Evolutionary conservation across 805 yeast genomes (phyloP), one percentile per base, ranked within the genome.

Genomic region (Spencermartinsiella europaea): DNA sequence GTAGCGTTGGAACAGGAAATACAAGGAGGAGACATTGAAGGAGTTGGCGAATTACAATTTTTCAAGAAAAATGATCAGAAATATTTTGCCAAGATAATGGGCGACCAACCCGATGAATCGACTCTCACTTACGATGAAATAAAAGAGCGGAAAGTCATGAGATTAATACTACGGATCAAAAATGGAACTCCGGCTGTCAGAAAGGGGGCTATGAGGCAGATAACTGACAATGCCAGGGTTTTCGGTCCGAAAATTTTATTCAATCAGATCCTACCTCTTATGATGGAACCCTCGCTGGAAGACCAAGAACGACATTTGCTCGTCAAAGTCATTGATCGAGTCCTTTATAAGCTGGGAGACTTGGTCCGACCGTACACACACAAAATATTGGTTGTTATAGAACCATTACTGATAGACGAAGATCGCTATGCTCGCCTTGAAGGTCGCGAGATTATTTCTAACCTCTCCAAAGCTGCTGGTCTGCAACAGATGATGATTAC

Each of bases 231-330:
- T 49, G 82, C 93, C 0, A 65, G 71, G 5, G 68, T 65, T 12
- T 77, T 81, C 55, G 96, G 96, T 0, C 83, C 96, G 0, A 74
- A 77, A 40, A 59, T 79, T 0, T 62, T 90, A 14, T 82, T 90
- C 56, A 76, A 79, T 47, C 81, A 79, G 49, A 71, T 87, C n/a
- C 67, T 90, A 14, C 95, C 96, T 0, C 64, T 91, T 21, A 65
- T 90, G 37, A 67, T 83, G 60, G 96, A 87, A 51, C 79, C 79
- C 34, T 64, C 76, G 2, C 65, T 89, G 21, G 91, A 82, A 53
- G 93, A 85, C 40, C 85, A 80, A 53, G 97, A 91, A 62, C 74
- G 95, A 15, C 95, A 87, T 66, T 62, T 88, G 10, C 68, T 91
- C 46, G 84, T 88, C 12, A 90, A 89, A 62, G 76, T 86, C 5